phyloP scores from a whole-genome alignment of 1,284 basidiomycete species.

The Rhodotorula sp. region DNA sequence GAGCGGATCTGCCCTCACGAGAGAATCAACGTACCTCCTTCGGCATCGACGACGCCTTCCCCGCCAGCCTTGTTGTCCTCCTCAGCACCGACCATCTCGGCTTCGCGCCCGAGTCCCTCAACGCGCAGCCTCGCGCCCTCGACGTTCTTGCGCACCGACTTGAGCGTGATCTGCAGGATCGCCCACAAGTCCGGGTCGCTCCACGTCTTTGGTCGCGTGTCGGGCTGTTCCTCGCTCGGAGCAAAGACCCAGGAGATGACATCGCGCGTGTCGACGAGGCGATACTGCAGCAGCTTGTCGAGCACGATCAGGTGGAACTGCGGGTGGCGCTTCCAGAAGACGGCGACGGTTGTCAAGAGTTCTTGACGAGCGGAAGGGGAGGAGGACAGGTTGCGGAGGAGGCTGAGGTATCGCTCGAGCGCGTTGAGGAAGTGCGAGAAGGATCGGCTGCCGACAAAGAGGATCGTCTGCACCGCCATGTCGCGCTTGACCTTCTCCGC shows the following conservation, averaged over 20 bases:
- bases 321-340: slow-evolving; percentile 74
- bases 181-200: slow-evolving; percentile 73
- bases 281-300: slow-evolving; percentile 98
- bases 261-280: slow-evolving; percentile 90
- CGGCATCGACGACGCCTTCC: slow-evolving; percentile 16
- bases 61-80: not conserved
- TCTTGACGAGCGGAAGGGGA: slow-evolving; percentile 63
- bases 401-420: slow-evolving; percentile 86
- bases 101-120: slow-evolving; percentile 71
- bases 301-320: slow-evolving; percentile 88
- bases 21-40: slow-evolving; percentile 19
- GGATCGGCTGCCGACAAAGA: slow-evolving; percentile 87
- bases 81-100: slow-evolving; percentile 47
- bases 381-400: slow-evolving; percentile 71
- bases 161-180: slow-evolving; percentile 70
- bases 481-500: slow-evolving; percentile 69
- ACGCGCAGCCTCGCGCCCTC: slow-evolving; percentile 70
- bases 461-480: slow-evolving; percentile 81
- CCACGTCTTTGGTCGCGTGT: slow-evolving; percentile 52
- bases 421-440: slow-evolving; percentile 98
- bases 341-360: slow-evolving; percentile 66
- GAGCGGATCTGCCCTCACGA: not conserved
- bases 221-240: slow-evolving; percentile 47
- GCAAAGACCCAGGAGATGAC: slow-evolving; percentile 82
- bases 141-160: slow-evolving; percentile 84